Conservation (phyloP, 2,329 filamentous ascomycete genomes). For the Akanthomyces lecanii region DNA sequence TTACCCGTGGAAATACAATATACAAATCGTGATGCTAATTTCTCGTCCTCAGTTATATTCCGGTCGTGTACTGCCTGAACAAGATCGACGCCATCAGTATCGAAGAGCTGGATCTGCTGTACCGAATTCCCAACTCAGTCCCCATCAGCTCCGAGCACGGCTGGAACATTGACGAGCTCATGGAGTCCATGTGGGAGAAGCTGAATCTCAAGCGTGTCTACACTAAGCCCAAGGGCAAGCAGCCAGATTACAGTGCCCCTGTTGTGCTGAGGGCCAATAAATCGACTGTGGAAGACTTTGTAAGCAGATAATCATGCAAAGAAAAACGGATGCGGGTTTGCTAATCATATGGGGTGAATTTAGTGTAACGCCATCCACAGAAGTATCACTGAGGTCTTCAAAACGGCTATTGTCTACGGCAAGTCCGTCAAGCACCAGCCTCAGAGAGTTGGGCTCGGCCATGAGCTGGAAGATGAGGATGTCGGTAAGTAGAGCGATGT, state of each 20-base stretch:
- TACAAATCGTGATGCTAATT: not conserved
- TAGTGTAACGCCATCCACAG: constrained; percentile 97
- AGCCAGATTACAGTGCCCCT: constrained; percentile 86
- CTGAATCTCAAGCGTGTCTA: constrained; percentile 88
- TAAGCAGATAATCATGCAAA: constrained; percentile 46
- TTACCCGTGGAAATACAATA: constrained; percentile 16
- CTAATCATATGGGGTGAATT: constrained; percentile 32
- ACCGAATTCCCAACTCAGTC: constrained; percentile 93
- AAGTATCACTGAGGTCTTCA: constrained; percentile 93
- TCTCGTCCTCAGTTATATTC: constrained; percentile 68
- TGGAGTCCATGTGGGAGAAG: constrained; percentile 99
- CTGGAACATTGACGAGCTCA: constrained; percentile 95
- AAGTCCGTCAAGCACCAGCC: constrained; percentile 98
- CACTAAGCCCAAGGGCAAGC: constrained; percentile 94
- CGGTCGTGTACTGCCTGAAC: constrained; percentile 98
- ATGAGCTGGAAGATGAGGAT: constrained; percentile 94
- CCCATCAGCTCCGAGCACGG: constrained; percentile 97
- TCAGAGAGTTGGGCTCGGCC: constrained; percentile 84
- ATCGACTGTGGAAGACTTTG: constrained; percentile 95
- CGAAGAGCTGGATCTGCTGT: constrained; percentile 92
- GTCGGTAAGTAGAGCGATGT: constrained; percentile 63
- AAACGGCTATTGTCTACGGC: constrained; percentile 91
- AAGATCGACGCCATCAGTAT: constrained; percentile 99
- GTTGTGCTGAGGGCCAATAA: constrained; percentile 80
- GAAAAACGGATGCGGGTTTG: constrained; percentile 18